Conservation (phyloP, 352 stramenopile genomes). For the Pythium rhizo-oryzae region DNA sequence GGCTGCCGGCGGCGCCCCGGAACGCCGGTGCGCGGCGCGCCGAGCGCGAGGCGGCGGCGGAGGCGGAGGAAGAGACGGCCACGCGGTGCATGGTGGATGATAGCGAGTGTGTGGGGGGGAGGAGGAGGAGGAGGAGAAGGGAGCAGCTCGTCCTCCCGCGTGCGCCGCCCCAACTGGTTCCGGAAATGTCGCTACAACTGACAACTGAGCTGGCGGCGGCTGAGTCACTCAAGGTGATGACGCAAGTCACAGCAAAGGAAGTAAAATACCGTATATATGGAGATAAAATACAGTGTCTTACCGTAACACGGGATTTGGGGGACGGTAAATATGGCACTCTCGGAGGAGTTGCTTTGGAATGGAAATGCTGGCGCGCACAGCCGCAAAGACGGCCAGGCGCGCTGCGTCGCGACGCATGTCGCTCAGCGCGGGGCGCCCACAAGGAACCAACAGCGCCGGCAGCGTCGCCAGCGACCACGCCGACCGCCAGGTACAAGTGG, state of each 20-base stretch:
- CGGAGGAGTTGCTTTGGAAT: neutral
- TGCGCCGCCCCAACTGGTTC: neutral
- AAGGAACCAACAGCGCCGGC: too few species aligned
- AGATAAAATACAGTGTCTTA: conserved; percentile 2
- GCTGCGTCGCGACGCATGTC: neutral
- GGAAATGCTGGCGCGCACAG: neutral
- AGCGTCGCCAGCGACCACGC: too few species aligned
- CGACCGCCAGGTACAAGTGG: too few species aligned
- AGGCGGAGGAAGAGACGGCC: neutral
- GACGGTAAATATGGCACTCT: neutral
- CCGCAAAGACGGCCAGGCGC: neutral
- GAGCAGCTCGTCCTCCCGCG: neutral
- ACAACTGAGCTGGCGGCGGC: too few species aligned
- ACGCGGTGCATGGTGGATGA: conserved; percentile 21
- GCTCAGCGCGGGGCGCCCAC: too few species aligned
- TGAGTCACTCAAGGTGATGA: conserved; percentile 8
- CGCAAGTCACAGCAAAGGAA: conserved; percentile 5
- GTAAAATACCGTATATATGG: conserved; percentile 6
- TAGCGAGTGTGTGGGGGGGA: neutral
- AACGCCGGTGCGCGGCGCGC: conserved; percentile 9
- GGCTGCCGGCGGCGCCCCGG: conserved; percentile 18
- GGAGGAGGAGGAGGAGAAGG: neutral
- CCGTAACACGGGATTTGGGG: too few species aligned
- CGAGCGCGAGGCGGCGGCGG: neutral
- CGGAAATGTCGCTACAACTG: neutral